Conservation (phyloP, 2,329 filamentous ascomycete genomes). For the Penicillium sp. region DNA sequence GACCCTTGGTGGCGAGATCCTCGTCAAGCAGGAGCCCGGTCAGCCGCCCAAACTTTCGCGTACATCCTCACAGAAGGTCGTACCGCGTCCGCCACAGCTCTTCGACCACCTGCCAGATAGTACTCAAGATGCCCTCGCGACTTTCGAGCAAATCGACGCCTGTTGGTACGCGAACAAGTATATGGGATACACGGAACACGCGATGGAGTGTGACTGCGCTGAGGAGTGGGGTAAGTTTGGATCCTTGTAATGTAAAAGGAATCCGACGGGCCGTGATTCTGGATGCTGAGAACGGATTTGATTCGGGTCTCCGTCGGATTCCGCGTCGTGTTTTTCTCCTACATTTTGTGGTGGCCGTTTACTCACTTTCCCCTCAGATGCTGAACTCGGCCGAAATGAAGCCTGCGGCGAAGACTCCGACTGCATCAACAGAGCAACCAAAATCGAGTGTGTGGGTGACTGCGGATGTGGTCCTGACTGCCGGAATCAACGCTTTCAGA, state of each 20-base stretch:
- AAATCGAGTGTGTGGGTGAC: conserved; percentile 90
- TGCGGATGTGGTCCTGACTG: conserved; percentile 87
- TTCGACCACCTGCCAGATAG: conserved; percentile 78
- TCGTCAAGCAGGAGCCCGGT: conserved; percentile 65
- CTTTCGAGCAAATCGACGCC: conserved; percentile 79
- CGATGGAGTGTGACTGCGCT: conserved; percentile 90
- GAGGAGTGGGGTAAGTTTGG: conserved; percentile 88
- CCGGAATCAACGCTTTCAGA: conserved; percentile 94
- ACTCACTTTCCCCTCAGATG: conserved; percentile 45
- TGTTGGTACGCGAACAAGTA: conserved; percentile 92
- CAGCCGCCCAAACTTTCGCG: conserved; percentile 74
- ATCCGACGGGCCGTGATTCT: background rate
- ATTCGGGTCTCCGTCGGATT: conserved; percentile 32
- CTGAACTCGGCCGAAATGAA: conserved; percentile 64
- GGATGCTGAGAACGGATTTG: background rate
- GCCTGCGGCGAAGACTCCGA: conserved; percentile 96
- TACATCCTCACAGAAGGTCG: conserved; percentile 72
- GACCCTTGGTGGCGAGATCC: conserved; percentile 63
- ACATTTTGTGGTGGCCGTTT: background rate
- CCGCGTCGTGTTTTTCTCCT: too few relatives aligned
- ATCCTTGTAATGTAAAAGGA: conserved; percentile 6
- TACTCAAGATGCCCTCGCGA: conserved; percentile 73
- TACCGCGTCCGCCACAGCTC: conserved; percentile 65
- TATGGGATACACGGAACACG: conserved; percentile 88
- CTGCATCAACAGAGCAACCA: conserved; percentile 97